Base-by-base conservation (phyloP, 148 eudicot species). In the Fagopyrum homotropicum region DNA sequence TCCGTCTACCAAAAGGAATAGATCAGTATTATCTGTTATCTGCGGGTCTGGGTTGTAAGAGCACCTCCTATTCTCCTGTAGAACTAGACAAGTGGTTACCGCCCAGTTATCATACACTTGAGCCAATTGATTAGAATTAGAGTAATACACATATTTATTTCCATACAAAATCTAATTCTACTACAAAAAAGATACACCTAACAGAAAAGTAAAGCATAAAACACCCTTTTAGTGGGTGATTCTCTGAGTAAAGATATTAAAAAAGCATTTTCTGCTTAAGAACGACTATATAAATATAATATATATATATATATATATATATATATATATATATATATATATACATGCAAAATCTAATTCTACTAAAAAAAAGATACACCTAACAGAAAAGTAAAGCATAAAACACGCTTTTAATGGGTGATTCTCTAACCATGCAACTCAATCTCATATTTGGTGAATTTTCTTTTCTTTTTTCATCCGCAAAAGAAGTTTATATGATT, bases 401-500 rank as follows among this genome's bases (percentile, higher is more conserved):
- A 48, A 48, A 11, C 51, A 48, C 9, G 51, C 9, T 6, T 48
- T 48, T 61, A 10, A 61, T 10, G 69, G 22, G 16, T n/a, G 69
- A 19, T 22, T 19, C 8, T 61, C 69, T 19, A 22, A 43, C 40
- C 57, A 72, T 72, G 75, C 75, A 72, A 66, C 69, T 15, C 35
- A 35, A 35, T 35, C 40, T 35, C 40, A 35, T 35, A 1, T 35
- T 0, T 30, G 35, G 66, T 70, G 29, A 5, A 8, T 45, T 45
- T 49, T 77, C 68, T 35, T 49, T 9, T 9, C 12, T 5, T 6
- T 57, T 57, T 57, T 30, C 46, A 26, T 66, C 70, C n/a, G 60
- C 17, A 54, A 75, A 84, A 78, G 76, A 73, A 69, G 17, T 22
- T 22, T 22, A 0, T 59, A 51, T 54, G 30, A 44, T 72, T 83